Base-by-base conservation (phyloP, 2,329 filamentous ascomycete species). In the Chrysosporium queenslandicum region DNA sequence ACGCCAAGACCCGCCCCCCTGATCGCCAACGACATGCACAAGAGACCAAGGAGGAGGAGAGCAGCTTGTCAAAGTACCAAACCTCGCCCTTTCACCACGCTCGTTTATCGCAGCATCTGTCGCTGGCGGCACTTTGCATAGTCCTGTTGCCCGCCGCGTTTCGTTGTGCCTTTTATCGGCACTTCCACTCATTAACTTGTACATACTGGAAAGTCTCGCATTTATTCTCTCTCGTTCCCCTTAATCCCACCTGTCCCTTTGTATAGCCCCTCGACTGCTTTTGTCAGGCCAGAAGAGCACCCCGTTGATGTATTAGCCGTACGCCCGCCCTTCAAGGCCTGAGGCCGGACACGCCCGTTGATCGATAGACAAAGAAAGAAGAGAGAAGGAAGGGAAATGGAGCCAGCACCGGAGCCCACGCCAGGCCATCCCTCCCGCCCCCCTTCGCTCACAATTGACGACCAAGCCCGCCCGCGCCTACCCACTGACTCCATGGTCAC, bases 401-500 rank as follows among this genome's bases (percentile, higher is more conserved):
- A 39, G 20, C 23, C 21, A 21, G 14, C 18, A 9, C 40, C 41
- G n/a, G 49, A 51, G n/a, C 23, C 21, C 21, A 16, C 12, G n/a
- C 40, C 41, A 11, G 49, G 37, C n/a, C 30, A 29, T 25, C 8
- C 39, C 18, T 45, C 39, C 12, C n/a, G 39, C 18, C 40, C 49
- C 21, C 40, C 39, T 2, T 51, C 49, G 18, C 29, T 51, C 20
- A 45, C 3, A 18, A 36, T 51, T 12, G 30, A 45, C 14, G 40
- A 56, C 29, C 55, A 60, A 11, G 59, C 62, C 51, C 50, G 52
- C 43, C 61, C 61, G 30, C 61, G 53, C 32, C 58, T 60, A 0
- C 65, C 72, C 20, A 75, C 72, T 47, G 84, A 87, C 68, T 88
- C 85, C 18, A 83, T 88, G 82, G 83, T 88, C 42, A 88, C 85